Base-by-base conservation (phyloP, 345 rosid species). In the Xanthoceras sorbifolium region DNA sequence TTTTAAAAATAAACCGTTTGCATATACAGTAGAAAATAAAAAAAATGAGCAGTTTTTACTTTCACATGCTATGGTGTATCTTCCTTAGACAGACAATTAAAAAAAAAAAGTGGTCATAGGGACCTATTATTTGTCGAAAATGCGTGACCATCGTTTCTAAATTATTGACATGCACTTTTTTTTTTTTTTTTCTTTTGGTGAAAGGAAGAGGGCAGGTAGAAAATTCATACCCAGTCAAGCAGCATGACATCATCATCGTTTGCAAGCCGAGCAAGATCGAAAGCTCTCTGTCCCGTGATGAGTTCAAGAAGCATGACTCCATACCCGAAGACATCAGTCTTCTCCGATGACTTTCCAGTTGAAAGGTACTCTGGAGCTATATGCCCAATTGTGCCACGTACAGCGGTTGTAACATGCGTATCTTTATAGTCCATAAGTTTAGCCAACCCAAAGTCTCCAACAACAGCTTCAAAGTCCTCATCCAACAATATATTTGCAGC, bases 261-360 rank as follows among this genome's bases (percentile, higher is more conserved):
- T 73, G 99, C 99, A 75, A 91, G 93, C 77, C 99, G 91, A 85
- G 98, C 97, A 80, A 95, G 95, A 86, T 95, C 97, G 9, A 91
- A 91, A 68, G 98, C 98, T 81, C 92, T 89, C 78, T 93, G 98
- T 75, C 99, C 99, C 23, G 97, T 93, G 66, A 95, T 90, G 69
- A 95, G 93, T 80, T 95, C 99, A 28, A 95, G 98, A 89, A 95
- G 99, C 99, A 90, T 93, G 72, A 93, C 92, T 1, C 98, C 98
- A n/a, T 93, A 95, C 40, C 97, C 98, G 75, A 95, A 95, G 67
- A 95, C 99, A 84, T 95, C 99, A n/a, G 94, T 95, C 85, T 92
- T 95, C 87, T 95, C 99, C 0, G 94, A 87, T 11, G 99, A 92
- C 86, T 90, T 89, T 69, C 98, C 99, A 5, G 97, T 90, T 11